Conservation (phyloP, 2,329 filamentous ascomycete species). For the Paraconiothyrium sp. region DNA sequence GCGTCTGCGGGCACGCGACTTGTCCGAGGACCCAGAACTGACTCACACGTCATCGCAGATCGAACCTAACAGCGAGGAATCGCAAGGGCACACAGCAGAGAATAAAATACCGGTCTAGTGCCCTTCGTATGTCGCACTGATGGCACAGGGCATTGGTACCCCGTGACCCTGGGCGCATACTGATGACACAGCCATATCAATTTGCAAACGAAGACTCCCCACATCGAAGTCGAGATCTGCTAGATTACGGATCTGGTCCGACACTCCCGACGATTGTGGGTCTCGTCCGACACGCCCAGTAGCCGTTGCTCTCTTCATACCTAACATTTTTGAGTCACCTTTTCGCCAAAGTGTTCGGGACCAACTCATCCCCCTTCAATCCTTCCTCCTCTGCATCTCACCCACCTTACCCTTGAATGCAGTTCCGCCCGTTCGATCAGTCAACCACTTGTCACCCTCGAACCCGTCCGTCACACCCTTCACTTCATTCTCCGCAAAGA, state of each 20-base stretch:
- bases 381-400: constrained; percentile 20
- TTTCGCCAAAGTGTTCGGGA: background rate
- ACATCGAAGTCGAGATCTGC: background rate
- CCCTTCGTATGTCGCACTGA: too few species aligned
- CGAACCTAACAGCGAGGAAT: background rate
- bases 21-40: background rate
- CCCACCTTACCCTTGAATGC: constrained; percentile 25
- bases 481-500: constrained; percentile 37
- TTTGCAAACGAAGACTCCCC: background rate
- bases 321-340: constrained; percentile 10
- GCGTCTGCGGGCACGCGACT: constrained; percentile 7
- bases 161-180: background rate
- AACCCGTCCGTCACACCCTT: constrained; percentile 37
- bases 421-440: constrained; percentile 21
- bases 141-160: too few species aligned
- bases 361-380: background rate
- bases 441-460: constrained; percentile 32
- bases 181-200: background rate
- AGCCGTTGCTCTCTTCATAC: background rate
- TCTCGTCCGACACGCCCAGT: background rate
- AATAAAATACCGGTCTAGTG: too few species aligned
- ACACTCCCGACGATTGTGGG: background rate
- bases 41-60: constrained; percentile 8
- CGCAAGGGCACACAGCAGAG: background rate
- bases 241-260: background rate